phyloP scores from a whole-genome alignment of 2,329 filamentous ascomycete species.

The Clarireedia monteithiana region DNA sequence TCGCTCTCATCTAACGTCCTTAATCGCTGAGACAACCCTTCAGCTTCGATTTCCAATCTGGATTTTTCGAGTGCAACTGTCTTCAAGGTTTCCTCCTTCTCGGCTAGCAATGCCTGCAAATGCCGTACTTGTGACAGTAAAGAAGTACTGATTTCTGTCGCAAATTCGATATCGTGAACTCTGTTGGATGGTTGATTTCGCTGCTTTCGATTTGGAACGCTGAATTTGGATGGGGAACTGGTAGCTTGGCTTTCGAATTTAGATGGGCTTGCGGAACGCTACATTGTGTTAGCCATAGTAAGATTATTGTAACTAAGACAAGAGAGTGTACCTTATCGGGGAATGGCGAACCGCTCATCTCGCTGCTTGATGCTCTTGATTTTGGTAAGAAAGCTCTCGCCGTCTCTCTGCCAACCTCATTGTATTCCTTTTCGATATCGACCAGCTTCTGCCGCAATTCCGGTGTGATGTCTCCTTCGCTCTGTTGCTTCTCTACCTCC shows the following conservation, averaged over 20 bases:
- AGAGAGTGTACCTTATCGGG: conserved; percentile 36
- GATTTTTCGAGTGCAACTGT: conserved; percentile 67
- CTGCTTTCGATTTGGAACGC: conserved; percentile 77
- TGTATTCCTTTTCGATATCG: conserved; percentile 90
- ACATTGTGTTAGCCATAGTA: conserved; percentile 19
- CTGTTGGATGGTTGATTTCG: conserved; percentile 84
- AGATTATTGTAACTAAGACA: conserved; percentile 3
- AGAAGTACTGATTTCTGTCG: conserved; percentile 95
- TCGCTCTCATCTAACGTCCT: conserved; percentile 87
- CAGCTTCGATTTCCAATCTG: conserved; percentile 72
- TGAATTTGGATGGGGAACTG: conserved; percentile 82
- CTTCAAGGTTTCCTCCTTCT: conserved; percentile 82
- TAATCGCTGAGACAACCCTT: conserved; percentile 71
- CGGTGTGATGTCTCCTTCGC: conserved; percentile 70
- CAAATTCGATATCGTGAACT: conserved; percentile 94
- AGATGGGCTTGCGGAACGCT: conserved; percentile 65
- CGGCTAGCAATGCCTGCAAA: conserved; percentile 73
- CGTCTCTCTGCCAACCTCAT: conserved; percentile 84
- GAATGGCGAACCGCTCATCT: conserved; percentile 41
- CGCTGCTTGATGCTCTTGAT: conserved; percentile 68
- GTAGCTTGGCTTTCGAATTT: conserved; percentile 80
- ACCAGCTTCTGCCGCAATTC: conserved; percentile 76
- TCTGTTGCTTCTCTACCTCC: conserved; percentile 73
- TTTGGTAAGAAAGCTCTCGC: conserved; percentile 83
- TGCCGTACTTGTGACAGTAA: conserved; percentile 90